phyloP scores from a whole-genome alignment of 163 green algal genomes.

The Trebouxia gelatinosa region DNA sequence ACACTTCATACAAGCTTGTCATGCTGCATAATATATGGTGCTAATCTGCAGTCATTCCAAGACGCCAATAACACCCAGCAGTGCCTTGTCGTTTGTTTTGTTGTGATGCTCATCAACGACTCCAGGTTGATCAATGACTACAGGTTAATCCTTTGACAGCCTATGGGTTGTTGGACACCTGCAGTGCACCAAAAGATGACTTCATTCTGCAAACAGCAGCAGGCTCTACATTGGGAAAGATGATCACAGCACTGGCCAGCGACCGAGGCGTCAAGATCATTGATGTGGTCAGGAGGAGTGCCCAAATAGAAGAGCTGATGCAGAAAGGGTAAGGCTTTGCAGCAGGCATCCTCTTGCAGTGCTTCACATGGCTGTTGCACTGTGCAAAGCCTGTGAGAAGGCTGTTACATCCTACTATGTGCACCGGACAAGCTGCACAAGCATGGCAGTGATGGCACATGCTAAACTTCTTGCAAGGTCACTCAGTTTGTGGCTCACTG shows the following conservation, averaged over 20 bases:
- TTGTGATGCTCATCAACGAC: no score
- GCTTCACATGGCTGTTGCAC: neutral
- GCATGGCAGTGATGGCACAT: no score
- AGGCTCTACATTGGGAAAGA: slow-evolving; percentile 48
- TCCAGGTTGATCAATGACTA: no score
- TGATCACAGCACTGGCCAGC: slow-evolving; percentile 48
- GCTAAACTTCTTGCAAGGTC: neutral
- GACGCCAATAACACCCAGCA: no score
- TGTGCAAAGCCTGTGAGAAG: neutral
- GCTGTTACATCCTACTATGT: neutral
- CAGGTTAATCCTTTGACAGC: slow-evolving; percentile 37
- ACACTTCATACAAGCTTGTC: no score
- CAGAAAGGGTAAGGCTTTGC: slow-evolving; percentile 28
- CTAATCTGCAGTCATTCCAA: no score
- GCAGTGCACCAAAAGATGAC: slow-evolving; percentile 49
- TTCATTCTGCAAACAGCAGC: slow-evolving; percentile 60
- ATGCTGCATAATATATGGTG: no score
- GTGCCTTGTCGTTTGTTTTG: no score
- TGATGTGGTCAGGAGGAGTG: slow-evolving; percentile 47
- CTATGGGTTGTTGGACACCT: slow-evolving; percentile 44
- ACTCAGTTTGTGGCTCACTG: neutral
- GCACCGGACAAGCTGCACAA: no score
- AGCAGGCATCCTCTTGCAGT: neutral
- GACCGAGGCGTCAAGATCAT: slow-evolving; percentile 53
- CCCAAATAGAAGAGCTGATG: slow-evolving; percentile 49